Conservation (phyloP, 441 rosid species). For the Gossypium trilobum region DNA sequence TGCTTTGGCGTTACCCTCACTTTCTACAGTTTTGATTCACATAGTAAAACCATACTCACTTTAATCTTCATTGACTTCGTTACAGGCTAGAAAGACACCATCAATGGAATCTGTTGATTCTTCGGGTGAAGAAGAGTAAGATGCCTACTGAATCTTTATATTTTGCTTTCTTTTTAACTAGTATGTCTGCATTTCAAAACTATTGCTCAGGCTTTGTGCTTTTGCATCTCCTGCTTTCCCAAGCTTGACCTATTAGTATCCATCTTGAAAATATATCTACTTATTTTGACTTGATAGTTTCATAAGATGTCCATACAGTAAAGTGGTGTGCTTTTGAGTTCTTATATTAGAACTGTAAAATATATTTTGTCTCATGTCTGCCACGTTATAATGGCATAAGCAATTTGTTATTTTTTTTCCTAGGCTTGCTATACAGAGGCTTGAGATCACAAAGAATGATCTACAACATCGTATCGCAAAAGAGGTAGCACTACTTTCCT, state of each 20-base stretch:
- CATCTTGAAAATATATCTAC: background rate
- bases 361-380: background rate
- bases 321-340: background rate
- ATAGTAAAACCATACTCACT: constrained; percentile 8
- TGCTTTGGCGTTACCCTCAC: background rate
- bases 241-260: background rate
- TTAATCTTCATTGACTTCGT: constrained; percentile 19
- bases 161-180: constrained; percentile 14
- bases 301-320: background rate
- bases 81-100: constrained; percentile 74
- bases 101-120: constrained; percentile 87
- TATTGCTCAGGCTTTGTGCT: constrained; percentile 2
- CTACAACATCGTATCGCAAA: constrained; percentile 86
- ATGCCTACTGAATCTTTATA: constrained; percentile 15
- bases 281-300: constrained; percentile 1
- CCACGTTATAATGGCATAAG: constrained; percentile 7
- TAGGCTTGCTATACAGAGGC: constrained; percentile 95
- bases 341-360: background rate
- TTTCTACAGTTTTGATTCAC: background rate
- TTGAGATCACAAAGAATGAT: constrained; percentile 86
- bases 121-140: constrained; percentile 99
- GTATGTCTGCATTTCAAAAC: background rate
- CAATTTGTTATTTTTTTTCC: constrained; percentile 22
- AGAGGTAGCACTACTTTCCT: constrained; percentile 51
- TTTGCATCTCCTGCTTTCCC: constrained; percentile 3